phyloP scores from a whole-genome alignment of 2,329 filamentous ascomycete genomes.

The Microcyclosporella mali region DNA sequence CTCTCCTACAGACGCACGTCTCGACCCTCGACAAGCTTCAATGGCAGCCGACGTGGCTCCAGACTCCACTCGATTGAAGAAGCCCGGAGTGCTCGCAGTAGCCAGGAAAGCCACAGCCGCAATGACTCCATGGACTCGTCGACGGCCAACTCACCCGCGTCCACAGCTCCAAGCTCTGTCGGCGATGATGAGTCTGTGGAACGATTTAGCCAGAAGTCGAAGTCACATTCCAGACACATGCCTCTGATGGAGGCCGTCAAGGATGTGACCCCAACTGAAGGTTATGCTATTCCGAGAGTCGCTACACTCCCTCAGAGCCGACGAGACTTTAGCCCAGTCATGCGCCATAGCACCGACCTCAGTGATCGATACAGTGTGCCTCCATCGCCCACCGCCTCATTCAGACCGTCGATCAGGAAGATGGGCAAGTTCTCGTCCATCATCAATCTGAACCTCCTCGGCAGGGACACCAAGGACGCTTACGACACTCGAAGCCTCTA shows the following conservation, averaged over 20 bases:
- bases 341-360: constrained; percentile 1
- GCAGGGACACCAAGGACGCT: constrained; percentile 8
- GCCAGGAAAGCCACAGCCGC: constrained; percentile 12
- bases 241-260: constrained; percentile 16
- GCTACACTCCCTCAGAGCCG: too few relatives aligned
- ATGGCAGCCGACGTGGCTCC: too few relatives aligned
- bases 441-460: constrained; percentile 18
- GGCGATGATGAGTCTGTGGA: constrained; percentile 9
- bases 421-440: constrained; percentile 22
- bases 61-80: constrained; percentile 2
- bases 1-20: not conserved
- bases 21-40: too few relatives aligned
- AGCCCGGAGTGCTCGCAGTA: constrained; percentile 11
- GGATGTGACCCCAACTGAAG: too few relatives aligned
- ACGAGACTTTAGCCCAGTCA: not conserved
- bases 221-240: constrained; percentile 12
- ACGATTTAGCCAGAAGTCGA: constrained; percentile 2
- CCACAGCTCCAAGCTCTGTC: constrained; percentile 22
- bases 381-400: constrained; percentile 6
- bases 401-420: constrained; percentile 6
- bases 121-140: constrained; percentile 12
- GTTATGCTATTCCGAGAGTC: too few relatives aligned
- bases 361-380: constrained; percentile 1
- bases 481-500: constrained; percentile 8
- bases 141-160: constrained; percentile 13